Evolutionary conservation across 352 stramenopile genomes (phyloP).

Genomic region (Saprolegnia diclina): DNA sequence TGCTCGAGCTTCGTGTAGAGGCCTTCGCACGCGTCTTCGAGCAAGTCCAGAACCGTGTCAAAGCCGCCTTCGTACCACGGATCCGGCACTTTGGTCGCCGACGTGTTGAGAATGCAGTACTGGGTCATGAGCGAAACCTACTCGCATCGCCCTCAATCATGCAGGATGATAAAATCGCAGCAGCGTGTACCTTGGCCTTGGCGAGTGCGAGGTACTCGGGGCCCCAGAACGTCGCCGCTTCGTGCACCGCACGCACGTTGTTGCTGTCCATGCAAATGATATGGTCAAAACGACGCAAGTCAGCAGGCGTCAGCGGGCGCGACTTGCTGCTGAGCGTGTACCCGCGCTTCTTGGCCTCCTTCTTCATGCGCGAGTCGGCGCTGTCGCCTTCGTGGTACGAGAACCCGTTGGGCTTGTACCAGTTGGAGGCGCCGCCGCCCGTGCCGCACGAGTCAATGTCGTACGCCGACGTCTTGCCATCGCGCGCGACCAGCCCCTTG

Average conservation of each 20-base stretch:
- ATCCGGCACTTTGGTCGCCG: constrained; percentile 58
- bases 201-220: constrained; percentile 42
- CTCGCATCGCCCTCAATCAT: constrained; percentile 17
- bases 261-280: constrained; percentile 88
- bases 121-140: constrained; percentile 79
- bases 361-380: constrained; percentile 77
- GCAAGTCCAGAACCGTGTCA: constrained; percentile 81
- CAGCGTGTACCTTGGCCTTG: constrained; percentile 43
- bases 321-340: constrained; percentile 75
- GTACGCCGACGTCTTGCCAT: constrained; percentile 23
- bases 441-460: constrained; percentile 82
- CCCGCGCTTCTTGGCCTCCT: constrained; percentile 76
- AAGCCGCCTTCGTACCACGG: constrained; percentile 88
- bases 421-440: constrained; percentile 67
- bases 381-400: constrained; percentile 86
- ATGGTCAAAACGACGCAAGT: constrained; percentile 81
- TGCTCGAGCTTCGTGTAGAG: constrained; percentile 52
- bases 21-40: constrained; percentile 81
- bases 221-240: constrained; percentile 78
- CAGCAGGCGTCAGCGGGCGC: constrained; percentile 55
- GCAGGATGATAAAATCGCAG: neutral
- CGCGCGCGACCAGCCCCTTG: constrained; percentile 57
- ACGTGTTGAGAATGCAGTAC: constrained; percentile 70
- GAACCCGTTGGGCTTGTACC: constrained; percentile 69
- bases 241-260: constrained; percentile 75